A percentile compares a stretch with the other conserved stretches of the same genome.
Evolutionary conservation across 139 green algal species (phyloP).

Genomic region (Picochlorum sp.): DNA sequence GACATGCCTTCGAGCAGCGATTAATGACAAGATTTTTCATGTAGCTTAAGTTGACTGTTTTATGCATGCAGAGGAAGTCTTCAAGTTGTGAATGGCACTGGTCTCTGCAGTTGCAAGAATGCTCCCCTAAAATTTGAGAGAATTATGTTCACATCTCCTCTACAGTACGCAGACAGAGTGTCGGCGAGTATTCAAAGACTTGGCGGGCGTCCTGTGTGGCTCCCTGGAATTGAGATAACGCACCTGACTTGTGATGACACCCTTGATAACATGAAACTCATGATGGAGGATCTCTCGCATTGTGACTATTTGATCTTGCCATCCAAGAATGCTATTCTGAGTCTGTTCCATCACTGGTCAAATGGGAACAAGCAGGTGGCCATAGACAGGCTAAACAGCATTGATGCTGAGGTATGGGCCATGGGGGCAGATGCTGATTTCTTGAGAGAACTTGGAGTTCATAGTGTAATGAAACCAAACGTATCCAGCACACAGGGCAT

Average conservation of each 20-base stretch:
- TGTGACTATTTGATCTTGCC: slow-evolving; percentile 57
- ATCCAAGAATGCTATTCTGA: slow-evolving; percentile 52
- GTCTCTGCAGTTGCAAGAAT: not conserved
- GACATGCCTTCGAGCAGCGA: not conserved
- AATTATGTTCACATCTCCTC: slow-evolving; percentile 45
- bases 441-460: not conserved
- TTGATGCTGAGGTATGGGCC: slow-evolving; percentile 1
- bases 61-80: not conserved
- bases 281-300: not conserved
- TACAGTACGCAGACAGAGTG: slow-evolving; percentile 60
- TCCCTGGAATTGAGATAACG: slow-evolving; percentile 46
- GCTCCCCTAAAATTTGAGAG: slow-evolving; percentile 28
- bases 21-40: not conserved
- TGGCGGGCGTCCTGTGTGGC: slow-evolving; percentile 46
- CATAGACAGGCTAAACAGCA: slow-evolving; percentile 19
- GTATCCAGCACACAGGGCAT: slow-evolving; percentile 60
- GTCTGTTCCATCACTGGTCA: slow-evolving; percentile 28
- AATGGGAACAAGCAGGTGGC: slow-evolving; percentile 19
- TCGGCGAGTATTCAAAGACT: slow-evolving; percentile 32
- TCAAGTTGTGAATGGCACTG: not conserved
- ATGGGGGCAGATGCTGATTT: not conserved
- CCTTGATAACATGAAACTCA: slow-evolving; percentile 11
- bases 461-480: not conserved
- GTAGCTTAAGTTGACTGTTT: not conserved
- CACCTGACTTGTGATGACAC: slow-evolving; percentile 24